Evolutionary conservation across 768 basidiomycete species (phyloP), one percentile per base, ranked within the genome.

Genomic region (Gyrodon lividus): DNA sequence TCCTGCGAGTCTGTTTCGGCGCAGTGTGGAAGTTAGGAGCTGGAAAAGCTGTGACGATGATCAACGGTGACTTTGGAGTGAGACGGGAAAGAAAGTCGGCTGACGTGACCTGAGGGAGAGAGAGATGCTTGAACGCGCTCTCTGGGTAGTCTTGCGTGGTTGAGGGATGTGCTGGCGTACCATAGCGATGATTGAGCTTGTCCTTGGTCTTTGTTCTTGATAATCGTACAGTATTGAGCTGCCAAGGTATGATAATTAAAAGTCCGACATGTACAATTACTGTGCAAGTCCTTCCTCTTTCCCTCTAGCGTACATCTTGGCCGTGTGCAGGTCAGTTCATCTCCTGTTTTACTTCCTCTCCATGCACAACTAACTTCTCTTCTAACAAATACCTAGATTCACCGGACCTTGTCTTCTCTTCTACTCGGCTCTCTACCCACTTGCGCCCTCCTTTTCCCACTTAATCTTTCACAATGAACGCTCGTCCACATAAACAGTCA

Each of bases 401-500:
- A 4, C 17, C 9, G 17, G 16, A 17, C 5, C 43, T 16, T 3
- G 31, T 13, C 42, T 47, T 31, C 34, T 59, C 50, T 50, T 37
- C 26, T 22, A 13, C 16, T 40, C 41, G 46, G 20, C 37, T 30
- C 35, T 26, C 13, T 39, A 44, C 41, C 46, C 54, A 39, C 35
- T 49, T 54, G 58, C 46, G 52, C 58, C 50, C 53, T 55, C 52
- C 43, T 43, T 51, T 59, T 58, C 56, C 42, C 50, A 52, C 58
- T 37, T 62, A 54, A 47, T 17, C 52, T 20, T 59, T 43, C 61
- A 62, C 58, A 33, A 89, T 89, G 87, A 87, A 83, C 69, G 74
- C 82, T 50, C 82, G 87, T 61, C 85, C 86, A 22, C 87, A 87
- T 69, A 89, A 89, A 80, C 93, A 94, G 80, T 91, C 92, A 63